Evolutionary conservation across 768 basidiomycete species (phyloP).

Genomic region (Pleurotus ostreatus): DNA sequence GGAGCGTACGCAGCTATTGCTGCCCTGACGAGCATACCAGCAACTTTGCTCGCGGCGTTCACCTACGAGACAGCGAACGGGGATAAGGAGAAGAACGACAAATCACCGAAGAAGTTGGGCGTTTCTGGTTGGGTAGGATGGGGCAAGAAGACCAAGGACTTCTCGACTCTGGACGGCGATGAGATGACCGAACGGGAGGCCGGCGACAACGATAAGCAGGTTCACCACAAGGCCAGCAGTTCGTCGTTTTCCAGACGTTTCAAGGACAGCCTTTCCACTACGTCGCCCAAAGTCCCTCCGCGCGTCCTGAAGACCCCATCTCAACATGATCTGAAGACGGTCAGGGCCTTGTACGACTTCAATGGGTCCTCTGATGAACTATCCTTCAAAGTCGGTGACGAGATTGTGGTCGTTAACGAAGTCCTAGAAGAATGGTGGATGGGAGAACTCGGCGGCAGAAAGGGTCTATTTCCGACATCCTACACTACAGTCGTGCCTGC

Average conservation of each 20-base stretch:
- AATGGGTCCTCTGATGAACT: conserved; percentile 74
- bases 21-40: conserved; percentile 64
- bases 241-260: conserved; percentile 29
- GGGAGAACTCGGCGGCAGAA: conserved; percentile 66
- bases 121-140: conserved; percentile 65
- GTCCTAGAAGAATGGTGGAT: conserved; percentile 92
- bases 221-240: conserved; percentile 18
- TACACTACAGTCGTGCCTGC: conserved; percentile 56
- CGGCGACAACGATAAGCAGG: conserved; percentile 21
- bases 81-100: conserved; percentile 31
- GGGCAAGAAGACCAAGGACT: conserved; percentile 56
- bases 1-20: conserved; percentile 57
- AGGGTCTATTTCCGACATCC: conserved; percentile 78
- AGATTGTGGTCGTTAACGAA: conserved; percentile 74
- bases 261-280: conserved; percentile 21
- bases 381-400: conserved; percentile 66
- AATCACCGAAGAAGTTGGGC: conserved; percentile 35
- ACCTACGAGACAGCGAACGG: conserved; percentile 45
- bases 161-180: conserved; percentile 50
- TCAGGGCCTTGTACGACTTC: conserved; percentile 76
- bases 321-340: conserved; percentile 46
- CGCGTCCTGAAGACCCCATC: conserved; percentile 51
- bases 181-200: conserved; percentile 26
- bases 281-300: conserved; percentile 27
- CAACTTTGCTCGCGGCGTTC: conserved; percentile 50